These are phyloP conservation scores for Fusarium humuli DNA, from an alignment of 2,329 filamentous ascomycete genomes.

Conservation along the genomic window DNA sequence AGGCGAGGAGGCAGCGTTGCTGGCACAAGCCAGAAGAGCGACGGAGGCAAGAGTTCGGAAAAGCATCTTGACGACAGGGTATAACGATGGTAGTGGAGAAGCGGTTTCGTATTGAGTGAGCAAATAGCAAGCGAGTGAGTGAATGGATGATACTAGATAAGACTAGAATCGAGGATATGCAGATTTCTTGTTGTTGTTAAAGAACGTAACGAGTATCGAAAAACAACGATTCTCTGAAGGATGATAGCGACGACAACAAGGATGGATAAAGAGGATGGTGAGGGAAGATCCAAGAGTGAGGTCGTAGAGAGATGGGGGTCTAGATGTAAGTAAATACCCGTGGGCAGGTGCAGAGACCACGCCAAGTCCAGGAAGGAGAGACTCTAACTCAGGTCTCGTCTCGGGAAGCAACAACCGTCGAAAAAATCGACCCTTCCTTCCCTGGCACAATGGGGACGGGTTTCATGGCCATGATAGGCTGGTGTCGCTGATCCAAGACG, in stretches of 20 bases:
- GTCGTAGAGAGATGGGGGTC: slow-evolving; percentile 20
- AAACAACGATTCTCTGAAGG: slow-evolving; percentile 41
- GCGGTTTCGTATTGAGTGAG: slow-evolving; percentile 21
- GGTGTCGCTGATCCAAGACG: slow-evolving; percentile 18
- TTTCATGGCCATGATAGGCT: slow-evolving; percentile 37
- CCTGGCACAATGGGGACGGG: slow-evolving; percentile 27
- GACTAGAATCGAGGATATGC: slow-evolving; percentile 26
- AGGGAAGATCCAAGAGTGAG: slow-evolving; percentile 24
- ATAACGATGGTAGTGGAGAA: slow-evolving; percentile 34
- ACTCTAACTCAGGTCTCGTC: slow-evolving; percentile 6
- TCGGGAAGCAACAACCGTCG: slow-evolving; percentile 25
- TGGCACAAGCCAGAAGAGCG: slow-evolving; percentile 53
- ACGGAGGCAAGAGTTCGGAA: slow-evolving; percentile 50
- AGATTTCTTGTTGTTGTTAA: slow-evolving; percentile 32
- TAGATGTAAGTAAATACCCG: slow-evolving; percentile 33
- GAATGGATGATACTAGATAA: slow-evolving; percentile 24
- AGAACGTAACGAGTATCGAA: slow-evolving; percentile 46
- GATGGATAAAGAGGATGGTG: slow-evolving; percentile 24
- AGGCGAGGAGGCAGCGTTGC: slow-evolving; percentile 47
- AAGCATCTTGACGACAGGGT: slow-evolving; percentile 51
- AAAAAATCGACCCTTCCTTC: slow-evolving; percentile 18
- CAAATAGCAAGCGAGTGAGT: slow-evolving; percentile 19
- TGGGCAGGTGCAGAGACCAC: not conserved
- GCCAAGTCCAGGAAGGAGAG: slow-evolving; percentile 33
- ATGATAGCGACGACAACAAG: slow-evolving; percentile 23